Conservation (phyloP, 352 stramenopile species). For the Phytophthora parvispora region DNA sequence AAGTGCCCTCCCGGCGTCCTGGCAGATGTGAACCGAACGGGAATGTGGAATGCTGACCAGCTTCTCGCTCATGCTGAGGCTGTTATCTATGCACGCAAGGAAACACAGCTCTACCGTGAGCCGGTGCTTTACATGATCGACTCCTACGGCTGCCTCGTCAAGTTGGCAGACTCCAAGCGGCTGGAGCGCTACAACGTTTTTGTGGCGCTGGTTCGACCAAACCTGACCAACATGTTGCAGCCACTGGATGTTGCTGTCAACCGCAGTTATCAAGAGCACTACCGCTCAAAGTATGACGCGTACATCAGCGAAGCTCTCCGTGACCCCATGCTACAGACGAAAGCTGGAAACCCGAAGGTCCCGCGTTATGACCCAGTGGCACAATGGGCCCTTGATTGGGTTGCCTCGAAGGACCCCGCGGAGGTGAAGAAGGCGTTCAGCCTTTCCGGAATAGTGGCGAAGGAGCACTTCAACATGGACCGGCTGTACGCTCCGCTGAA, state of each 20-base stretch:
- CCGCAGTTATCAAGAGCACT: slow-evolving; percentile 12
- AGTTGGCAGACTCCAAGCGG: background rate
- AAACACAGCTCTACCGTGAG: slow-evolving; percentile 13
- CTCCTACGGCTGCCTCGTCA: slow-evolving; percentile 13
- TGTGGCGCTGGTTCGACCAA: slow-evolving; percentile 7
- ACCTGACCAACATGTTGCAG: slow-evolving; percentile 15
- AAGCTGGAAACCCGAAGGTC: slow-evolving; percentile 6
- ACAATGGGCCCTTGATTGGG: slow-evolving; percentile 5
- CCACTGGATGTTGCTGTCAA: slow-evolving; percentile 14
- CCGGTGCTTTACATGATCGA: slow-evolving; percentile 14
- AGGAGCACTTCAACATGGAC: background rate
- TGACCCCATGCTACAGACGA: too few relatives aligned
- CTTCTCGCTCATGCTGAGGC: background rate
- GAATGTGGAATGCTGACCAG: slow-evolving; percentile 11
- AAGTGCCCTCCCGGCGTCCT: background rate
- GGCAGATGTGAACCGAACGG: slow-evolving; percentile 10
- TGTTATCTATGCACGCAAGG: background rate
- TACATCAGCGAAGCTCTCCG: too few relatives aligned
- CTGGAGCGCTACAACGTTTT: slow-evolving; percentile 12
- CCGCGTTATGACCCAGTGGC: background rate
- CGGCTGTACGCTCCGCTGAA: background rate
- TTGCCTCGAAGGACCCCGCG: background rate
- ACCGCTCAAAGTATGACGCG: too few relatives aligned
- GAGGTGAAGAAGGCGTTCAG: background rate
- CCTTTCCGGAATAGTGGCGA: background rate